Conservation (phyloP, 257 asterid species). For the Nicotiana tabacum region DNA sequence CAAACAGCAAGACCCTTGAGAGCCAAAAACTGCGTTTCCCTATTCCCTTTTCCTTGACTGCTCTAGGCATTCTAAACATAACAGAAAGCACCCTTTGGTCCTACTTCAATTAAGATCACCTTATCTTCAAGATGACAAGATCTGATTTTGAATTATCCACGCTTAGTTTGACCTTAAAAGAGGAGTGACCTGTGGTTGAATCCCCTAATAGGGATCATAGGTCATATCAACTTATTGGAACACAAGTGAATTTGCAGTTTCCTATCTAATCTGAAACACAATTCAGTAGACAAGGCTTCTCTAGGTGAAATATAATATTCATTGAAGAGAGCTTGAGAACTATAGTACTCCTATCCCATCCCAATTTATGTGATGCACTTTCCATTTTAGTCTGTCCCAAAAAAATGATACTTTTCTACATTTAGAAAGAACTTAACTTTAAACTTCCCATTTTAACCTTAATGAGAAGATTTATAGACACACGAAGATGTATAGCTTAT, state of each 20-base stretch:
- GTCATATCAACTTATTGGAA: not conserved
- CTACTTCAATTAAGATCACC: conserved; percentile 7
- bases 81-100: not conserved
- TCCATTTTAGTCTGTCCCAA: no score
- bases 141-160: not conserved
- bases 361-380: not conserved
- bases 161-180: not conserved
- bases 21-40: not conserved
- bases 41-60: not conserved
- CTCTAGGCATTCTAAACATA: not conserved
- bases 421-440: no score
- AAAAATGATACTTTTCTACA: no score
- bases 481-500: no score
- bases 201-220: not conserved
- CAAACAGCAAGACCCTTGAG: not conserved
- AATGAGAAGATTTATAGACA: no score
- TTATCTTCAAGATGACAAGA: not conserved
- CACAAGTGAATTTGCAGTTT: not conserved
- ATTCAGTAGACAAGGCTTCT: not conserved
- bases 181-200: not conserved
- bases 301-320: not conserved
- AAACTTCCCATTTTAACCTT: no score
- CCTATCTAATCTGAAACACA: not conserved
- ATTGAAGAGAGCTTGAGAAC: not conserved
- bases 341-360: not conserved